Conservation (phyloP, 768 basidiomycete genomes). For the Peribolospora kevripleyi region DNA sequence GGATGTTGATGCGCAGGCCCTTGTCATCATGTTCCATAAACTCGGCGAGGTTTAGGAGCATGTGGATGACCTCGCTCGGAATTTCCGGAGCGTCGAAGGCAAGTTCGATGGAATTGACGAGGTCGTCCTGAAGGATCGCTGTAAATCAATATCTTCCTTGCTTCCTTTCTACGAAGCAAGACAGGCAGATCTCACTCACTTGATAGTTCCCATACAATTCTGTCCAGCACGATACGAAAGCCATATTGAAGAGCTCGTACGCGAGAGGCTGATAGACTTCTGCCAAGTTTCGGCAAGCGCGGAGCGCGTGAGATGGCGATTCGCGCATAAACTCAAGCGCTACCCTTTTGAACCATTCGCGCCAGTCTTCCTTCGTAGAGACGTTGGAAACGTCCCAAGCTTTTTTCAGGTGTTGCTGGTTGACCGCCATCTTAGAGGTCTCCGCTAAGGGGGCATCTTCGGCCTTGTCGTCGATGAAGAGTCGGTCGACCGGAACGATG, state of each 20-base stretch:
- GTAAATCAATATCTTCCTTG: conserved; percentile 1
- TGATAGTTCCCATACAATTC: conserved; percentile 92
- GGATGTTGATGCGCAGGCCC: conserved; percentile 71
- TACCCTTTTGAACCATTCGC: conserved; percentile 79
- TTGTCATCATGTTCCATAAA: conserved; percentile 99
- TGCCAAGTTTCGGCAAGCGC: conserved; percentile 82
- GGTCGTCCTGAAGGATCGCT: conserved; percentile 43
- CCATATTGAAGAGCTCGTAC: conserved; percentile 87
- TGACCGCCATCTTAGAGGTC: conserved; percentile 68
- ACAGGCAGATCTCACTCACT: conserved; percentile 25
- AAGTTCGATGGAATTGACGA: conserved; percentile 64
- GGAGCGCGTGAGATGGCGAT: conserved; percentile 89
- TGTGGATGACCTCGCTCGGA: conserved; percentile 70
- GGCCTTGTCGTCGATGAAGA: conserved; percentile 9
- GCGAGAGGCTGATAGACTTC: conserved; percentile 76
- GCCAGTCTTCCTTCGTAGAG: conserved; percentile 48
- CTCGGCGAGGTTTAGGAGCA: conserved; percentile 76
- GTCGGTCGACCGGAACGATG: conserved; percentile 19
- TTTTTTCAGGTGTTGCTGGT: conserved; percentile 88
- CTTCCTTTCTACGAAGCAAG: not conserved
- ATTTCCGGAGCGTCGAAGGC: conserved; percentile 51
- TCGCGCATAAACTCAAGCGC: conserved; percentile 94
- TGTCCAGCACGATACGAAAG: conserved; percentile 92
- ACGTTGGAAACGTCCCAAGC: conserved; percentile 60
- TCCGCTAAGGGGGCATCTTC: conserved; percentile 32